These are phyloP conservation scores for Chlorella sorokiniana DNA, from an alignment of 139 green algal species.

Conservation along the genomic window DNA sequence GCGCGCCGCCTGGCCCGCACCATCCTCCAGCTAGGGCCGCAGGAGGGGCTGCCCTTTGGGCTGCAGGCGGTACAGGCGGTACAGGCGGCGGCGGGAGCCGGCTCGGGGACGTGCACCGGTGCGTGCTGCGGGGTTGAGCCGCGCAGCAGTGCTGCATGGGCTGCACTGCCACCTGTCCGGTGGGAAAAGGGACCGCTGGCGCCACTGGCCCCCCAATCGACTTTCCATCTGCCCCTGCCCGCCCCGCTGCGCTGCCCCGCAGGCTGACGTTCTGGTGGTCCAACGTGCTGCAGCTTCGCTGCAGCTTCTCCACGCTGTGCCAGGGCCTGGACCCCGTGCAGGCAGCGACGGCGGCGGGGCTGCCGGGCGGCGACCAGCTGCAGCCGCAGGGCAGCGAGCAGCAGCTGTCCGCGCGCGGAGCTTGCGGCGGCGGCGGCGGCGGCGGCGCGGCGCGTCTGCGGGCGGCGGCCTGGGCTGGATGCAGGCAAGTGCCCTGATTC, in stretches of 20 bases:
- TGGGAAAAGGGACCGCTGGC: no score
- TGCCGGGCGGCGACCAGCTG: background rate
- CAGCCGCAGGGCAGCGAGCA: background rate
- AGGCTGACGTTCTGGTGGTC: constrained; percentile 58
- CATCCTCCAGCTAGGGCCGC: constrained; percentile 67
- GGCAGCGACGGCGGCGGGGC: constrained; percentile 9
- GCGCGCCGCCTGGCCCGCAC: constrained; percentile 77
- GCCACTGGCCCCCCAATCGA: no score
- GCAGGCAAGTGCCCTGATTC: constrained; percentile 29
- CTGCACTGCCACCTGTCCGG: no score
- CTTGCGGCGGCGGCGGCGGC: background rate
- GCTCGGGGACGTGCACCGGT: constrained; percentile 45
- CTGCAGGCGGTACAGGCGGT: constrained; percentile 60
- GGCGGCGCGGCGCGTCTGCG: background rate
- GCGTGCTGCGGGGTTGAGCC: background rate
- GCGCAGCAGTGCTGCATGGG: background rate
- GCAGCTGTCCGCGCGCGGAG: background rate
- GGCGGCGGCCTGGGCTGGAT: constrained; percentile 11
- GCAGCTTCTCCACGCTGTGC: constrained; percentile 58
- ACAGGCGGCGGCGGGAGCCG: constrained; percentile 20
- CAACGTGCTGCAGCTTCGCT: constrained; percentile 61
- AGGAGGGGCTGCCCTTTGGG: constrained; percentile 66
- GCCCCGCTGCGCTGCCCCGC: no score
- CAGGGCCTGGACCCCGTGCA: background rate
- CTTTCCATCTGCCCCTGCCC: background rate